A percentile compares a stretch with the other conserved stretches of the same genome.
phyloP scores from a whole-genome alignment of 2,329 filamentous ascomycete genomes.

The Colletotrichum sp. region DNA sequence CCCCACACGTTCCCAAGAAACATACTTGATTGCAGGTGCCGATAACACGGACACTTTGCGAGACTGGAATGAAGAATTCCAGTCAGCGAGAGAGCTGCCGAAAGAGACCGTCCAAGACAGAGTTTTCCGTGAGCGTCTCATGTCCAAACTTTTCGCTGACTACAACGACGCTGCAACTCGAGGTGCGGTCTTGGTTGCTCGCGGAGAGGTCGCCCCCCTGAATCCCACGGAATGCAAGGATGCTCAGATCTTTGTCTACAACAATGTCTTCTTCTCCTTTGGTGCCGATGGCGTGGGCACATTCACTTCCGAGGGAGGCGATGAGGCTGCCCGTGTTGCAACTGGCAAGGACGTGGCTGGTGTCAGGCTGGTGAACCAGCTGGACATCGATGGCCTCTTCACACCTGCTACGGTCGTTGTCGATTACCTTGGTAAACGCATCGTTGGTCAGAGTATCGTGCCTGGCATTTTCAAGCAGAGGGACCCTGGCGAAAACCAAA shows the following conservation, averaged over 20 bases:
- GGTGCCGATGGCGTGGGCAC: constrained; percentile 97
- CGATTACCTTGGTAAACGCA: constrained; percentile 95
- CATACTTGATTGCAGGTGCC: constrained; percentile 85
- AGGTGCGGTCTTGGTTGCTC: constrained; percentile 89
- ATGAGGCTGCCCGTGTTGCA: constrained; percentile 93
- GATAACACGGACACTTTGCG: constrained; percentile 94
- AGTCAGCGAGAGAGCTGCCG: constrained; percentile 92
- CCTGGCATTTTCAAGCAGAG: constrained; percentile 99
- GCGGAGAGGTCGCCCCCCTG: constrained; percentile 89
- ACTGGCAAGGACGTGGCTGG: constrained; percentile 96
- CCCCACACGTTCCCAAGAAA: constrained; percentile 89
- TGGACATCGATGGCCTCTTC: constrained; percentile 93
- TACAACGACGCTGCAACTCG: constrained; percentile 95
- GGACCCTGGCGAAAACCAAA: constrained; percentile 96
- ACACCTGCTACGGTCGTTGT: constrained; percentile 96
- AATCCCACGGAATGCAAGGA: constrained; percentile 94
- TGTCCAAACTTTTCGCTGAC: constrained; percentile 96
- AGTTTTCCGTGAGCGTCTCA: constrained; percentile 91
- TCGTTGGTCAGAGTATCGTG: constrained; percentile 97
- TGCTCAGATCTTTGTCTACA: constrained; percentile 98
- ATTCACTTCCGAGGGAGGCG: constrained; percentile 93
- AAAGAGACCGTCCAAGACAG: constrained; percentile 94
- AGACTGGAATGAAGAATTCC: constrained; percentile 99
- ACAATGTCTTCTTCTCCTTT: constrained; percentile 99
- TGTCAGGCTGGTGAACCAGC: constrained; percentile 93